A percentile compares a stretch with the other conserved stretches of the same genome.
Evolutionary conservation across 148 eudicot genomes (phyloP).

Genomic region (Camellia lanceoleosa): DNA sequence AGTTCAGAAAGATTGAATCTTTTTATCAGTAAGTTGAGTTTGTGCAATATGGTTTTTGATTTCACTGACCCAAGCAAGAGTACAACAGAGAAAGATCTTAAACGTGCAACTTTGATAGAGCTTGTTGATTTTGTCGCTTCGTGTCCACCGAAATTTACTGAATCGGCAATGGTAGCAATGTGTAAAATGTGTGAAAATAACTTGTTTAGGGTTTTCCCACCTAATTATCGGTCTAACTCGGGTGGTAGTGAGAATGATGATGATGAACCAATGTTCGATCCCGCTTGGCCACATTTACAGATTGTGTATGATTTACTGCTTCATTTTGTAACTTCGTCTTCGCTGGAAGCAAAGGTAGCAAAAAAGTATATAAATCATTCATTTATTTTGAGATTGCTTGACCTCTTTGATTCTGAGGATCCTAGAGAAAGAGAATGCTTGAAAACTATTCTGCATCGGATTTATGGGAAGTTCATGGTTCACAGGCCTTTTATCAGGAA

Average conservation of each 20-base stretch:
- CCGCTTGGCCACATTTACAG: slow-evolving; percentile 86
- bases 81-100: slow-evolving; percentile 65
- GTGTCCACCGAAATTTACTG: slow-evolving; percentile 59
- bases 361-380: slow-evolving; percentile 82
- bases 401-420: slow-evolving; percentile 90
- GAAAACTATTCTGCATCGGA: slow-evolving; percentile 79
- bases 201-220: slow-evolving; percentile 84
- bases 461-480: slow-evolving; percentile 94
- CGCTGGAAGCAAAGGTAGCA: slow-evolving; percentile 77
- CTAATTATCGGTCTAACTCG: slow-evolving; percentile 45
- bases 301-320: slow-evolving; percentile 81
- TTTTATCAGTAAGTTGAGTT: slow-evolving; percentile 81
- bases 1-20: slow-evolving; percentile 75
- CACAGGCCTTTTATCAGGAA: slow-evolving; percentile 83
- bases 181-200: slow-evolving; percentile 85
- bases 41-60: slow-evolving; percentile 80
- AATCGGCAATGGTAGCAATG: slow-evolving; percentile 78
- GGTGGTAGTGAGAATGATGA: slow-evolving; percentile 55
- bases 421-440: slow-evolving; percentile 87
- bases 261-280: slow-evolving; percentile 83
- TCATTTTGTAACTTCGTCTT: slow-evolving; percentile 66
- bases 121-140: slow-evolving; percentile 73
- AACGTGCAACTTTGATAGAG: slow-evolving; percentile 65
- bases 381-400: slow-evolving; percentile 66
- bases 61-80: slow-evolving; percentile 63